Percentiles rank a stretch among this genome's conserved stretches.
These are phyloP conservation scores for Copromyces sp. DNA, from an alignment of 495 filamentous ascomycete species.

Conservation along the genomic window DNA sequence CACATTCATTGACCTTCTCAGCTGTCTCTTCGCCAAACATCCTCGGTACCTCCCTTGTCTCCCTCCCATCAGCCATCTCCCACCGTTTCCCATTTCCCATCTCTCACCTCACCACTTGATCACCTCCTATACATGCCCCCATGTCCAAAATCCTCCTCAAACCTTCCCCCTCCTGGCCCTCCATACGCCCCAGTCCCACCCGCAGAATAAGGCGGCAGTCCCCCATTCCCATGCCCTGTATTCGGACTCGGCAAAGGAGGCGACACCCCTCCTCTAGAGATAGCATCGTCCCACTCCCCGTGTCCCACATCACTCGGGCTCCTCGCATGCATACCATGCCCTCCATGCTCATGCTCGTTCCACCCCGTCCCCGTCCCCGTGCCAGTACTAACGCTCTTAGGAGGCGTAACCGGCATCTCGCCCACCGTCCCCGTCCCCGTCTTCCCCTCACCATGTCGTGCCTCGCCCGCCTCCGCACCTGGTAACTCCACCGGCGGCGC, in stretches of 20 bases:
- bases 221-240: not conserved
- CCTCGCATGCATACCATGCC: not conserved
- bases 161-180: not conserved
- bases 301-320: not conserved
- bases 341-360: not conserved
- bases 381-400: not conserved
- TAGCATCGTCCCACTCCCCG: not conserved
- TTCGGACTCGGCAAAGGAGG: not conserved
- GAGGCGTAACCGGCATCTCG: not conserved
- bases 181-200: not conserved
- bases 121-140: not conserved
- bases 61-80: too few species aligned
- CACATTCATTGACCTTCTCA: not conserved
- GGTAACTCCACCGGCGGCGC: slow-evolving; percentile 7
- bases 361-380: not conserved
- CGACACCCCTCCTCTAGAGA: not conserved
- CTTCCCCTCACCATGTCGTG: not conserved
- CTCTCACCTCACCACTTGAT: not conserved
- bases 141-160: not conserved
- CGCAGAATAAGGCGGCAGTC: not conserved
- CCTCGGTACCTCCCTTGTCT: not conserved
- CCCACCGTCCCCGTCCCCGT: not conserved
- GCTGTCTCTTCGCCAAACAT: not conserved
- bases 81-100: not conserved
- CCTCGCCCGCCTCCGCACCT: not conserved